Evolutionary conservation across 169 alveolate species (phyloP).

Genomic region (Babesia bigemina): DNA sequence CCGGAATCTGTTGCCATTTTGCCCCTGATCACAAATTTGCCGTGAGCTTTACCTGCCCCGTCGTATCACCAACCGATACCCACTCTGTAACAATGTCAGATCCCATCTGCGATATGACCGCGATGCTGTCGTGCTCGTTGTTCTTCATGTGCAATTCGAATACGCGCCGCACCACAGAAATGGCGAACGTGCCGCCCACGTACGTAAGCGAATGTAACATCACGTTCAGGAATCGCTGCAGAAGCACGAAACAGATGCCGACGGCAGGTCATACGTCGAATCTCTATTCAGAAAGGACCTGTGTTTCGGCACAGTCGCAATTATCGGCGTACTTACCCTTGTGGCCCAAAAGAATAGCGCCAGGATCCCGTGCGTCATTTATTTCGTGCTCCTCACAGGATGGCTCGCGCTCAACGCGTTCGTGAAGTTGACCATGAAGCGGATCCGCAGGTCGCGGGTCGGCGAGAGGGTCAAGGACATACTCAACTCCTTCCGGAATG

Average conservation of each 20-base stretch:
- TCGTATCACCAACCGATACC: background rate
- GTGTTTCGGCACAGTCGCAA: slow-evolving; percentile 28
- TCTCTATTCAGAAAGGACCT: slow-evolving; percentile 33
- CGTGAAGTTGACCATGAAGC: slow-evolving; percentile 44
- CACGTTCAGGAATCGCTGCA: slow-evolving; percentile 38
- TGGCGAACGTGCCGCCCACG: background rate
- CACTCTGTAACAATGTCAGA: slow-evolving; percentile 14
- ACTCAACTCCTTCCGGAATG: slow-evolving; percentile 13
- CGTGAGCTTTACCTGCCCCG: background rate
- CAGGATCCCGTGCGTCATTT: slow-evolving; percentile 17
- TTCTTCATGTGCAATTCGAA: slow-evolving; percentile 18
- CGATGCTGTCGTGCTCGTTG: slow-evolving; percentile 27
- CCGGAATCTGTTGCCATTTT: background rate
- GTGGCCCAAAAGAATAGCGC: background rate
- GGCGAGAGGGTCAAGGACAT: slow-evolving; percentile 55
- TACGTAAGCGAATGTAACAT: slow-evolving; percentile 1
- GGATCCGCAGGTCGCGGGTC: slow-evolving; percentile 25
- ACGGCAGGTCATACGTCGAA: slow-evolving; percentile 8
- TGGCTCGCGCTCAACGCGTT: slow-evolving; percentile 58
- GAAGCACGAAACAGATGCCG: slow-evolving; percentile 10
- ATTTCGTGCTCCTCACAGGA: slow-evolving; percentile 30
- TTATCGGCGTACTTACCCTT: slow-evolving; percentile 9
- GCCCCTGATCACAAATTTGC: background rate
- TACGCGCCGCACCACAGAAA: background rate
- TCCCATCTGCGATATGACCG: slow-evolving; percentile 2